Evolutionary conservation across 2,329 filamentous ascomycete species (phyloP), one percentile per base, ranked within the genome.

Genomic region (Mariannaea elegans): DNA sequence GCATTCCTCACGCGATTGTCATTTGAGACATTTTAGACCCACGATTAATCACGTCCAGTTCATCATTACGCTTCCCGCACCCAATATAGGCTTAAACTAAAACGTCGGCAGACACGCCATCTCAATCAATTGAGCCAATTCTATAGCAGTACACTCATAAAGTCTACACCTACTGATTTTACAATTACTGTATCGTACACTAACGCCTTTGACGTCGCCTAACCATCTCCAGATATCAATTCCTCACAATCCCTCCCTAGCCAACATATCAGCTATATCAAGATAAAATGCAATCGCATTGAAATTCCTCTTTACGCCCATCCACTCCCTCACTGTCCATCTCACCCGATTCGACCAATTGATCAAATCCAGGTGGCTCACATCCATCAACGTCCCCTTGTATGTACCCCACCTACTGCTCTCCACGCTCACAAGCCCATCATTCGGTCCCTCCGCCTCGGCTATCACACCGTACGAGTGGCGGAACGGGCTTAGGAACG

Each of bases 231-330:
- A 27, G 24, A 27, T 27, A 39, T 16, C 7, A n/a, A 54, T 21
- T 12, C 18, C 47, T 74, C 61, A 80, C 16, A 79, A 61, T 2
- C 85, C 87, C 70, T 92, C 88, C 67, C 88, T 89, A 2, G 90
- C 87, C 48, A 92, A 77, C 89, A 91, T 92, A 69, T 91, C 85
- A 10, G 83, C 83, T 68, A 90, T 86, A 59, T 83, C 86, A 2
- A 90, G 79, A 66, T 90, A 90, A 67, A 90, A 89, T 0, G 87
- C 87, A 57, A 90, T 82, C 2, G 87, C 87, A 69, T 90, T 90
- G 67, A 90, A 90, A 14, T 83, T 87, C 57, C 79, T 80, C 66
- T 80, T 77, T 61, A 82, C 78, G 1, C 87, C 87, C 72, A 82
- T 77, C 77, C 78, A 78, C 56, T 80, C 68, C 47, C 89, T 76